Conservation (phyloP, 768 basidiomycete genomes). For the Mycena vulgaris region DNA sequence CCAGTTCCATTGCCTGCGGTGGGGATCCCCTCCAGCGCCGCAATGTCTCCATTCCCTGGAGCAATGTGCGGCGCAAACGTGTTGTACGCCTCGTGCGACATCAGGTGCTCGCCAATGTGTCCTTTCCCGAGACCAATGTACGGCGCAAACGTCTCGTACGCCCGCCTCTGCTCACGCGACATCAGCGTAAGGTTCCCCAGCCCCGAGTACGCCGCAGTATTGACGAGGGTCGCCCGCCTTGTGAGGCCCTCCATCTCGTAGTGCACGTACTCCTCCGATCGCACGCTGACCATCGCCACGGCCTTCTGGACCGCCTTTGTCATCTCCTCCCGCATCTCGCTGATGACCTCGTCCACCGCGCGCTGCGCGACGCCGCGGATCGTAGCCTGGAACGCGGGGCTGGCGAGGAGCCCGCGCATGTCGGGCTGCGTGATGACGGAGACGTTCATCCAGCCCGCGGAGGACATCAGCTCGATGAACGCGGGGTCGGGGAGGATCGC, state of each 20-base stretch:
- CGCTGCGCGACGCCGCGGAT: not conserved
- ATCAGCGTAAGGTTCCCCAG: not conserved
- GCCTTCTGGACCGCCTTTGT: not conserved
- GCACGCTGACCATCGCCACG: not conserved
- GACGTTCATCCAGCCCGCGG: too few relatives aligned
- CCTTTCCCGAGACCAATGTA: too few relatives aligned
- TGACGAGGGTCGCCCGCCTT: not conserved
- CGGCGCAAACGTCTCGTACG: not conserved
- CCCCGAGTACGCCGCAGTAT: constrained; percentile 1
- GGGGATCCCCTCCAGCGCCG: too few relatives aligned
- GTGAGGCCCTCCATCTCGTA: too few relatives aligned
- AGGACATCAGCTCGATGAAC: too few relatives aligned
- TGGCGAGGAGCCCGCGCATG: too few relatives aligned
- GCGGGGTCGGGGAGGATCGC: too few relatives aligned
- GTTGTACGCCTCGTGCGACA: not conserved
- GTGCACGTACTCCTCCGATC: not conserved
- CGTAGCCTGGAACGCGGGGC: not conserved
- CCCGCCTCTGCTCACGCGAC: not conserved
- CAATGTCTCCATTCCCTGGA: too few relatives aligned
- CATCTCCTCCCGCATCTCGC: constrained; percentile 1
- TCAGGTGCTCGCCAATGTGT: too few relatives aligned
- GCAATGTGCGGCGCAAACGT: too few relatives aligned
- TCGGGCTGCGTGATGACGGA: too few relatives aligned
- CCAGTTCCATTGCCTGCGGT: too few relatives aligned
- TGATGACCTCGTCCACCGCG: constrained; percentile 11